A percentile compares a stretch with the other conserved stretches of the same genome.
phyloP scores from a whole-genome alignment of 192 early-diverging fungal genomes.

The Coemansia sp. region DNA sequence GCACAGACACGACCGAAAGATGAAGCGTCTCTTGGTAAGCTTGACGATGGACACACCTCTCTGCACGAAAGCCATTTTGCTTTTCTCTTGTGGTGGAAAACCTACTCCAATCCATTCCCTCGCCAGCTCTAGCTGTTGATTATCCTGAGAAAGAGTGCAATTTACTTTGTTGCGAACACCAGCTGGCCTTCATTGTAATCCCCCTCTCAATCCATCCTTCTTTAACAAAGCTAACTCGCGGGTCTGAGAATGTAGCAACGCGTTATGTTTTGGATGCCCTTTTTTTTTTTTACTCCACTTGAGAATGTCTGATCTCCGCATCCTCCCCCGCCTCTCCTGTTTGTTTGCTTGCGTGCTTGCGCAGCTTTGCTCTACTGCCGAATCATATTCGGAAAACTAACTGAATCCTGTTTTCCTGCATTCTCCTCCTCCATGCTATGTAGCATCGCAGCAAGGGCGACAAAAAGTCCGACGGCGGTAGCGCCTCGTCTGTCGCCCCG shows the following conservation, averaged over 20 bases:
- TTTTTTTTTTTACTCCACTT: neutral
- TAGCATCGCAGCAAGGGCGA: conserved; percentile 39
- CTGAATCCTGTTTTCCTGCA: neutral
- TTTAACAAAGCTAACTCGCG: neutral
- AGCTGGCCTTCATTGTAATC: neutral
- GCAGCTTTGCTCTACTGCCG: neutral
- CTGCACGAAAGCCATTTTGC: no score
- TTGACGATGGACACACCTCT: neutral
- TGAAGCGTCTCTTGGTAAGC: conserved; percentile 35
- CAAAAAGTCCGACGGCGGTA: conserved; percentile 29
- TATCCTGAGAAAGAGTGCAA: conserved; percentile 2
- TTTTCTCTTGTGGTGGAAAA: neutral
- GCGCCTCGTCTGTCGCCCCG: conserved; percentile 13
- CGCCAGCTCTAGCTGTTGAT: neutral
- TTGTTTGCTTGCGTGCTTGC: neutral
- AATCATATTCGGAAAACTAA: neutral
- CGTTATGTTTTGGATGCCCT: no score
- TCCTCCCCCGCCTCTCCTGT: neutral
- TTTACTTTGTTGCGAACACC: neutral
- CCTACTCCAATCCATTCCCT: neutral
- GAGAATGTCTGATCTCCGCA: conserved; percentile 4
- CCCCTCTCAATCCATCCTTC: neutral
- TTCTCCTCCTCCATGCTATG: conserved; percentile 9
- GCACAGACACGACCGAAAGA: neutral
- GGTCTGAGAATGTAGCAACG: conserved; percentile 1